phyloP scores from a whole-genome alignment of 345 rosid genomes.

The Eucalyptus camaldulensis region DNA sequence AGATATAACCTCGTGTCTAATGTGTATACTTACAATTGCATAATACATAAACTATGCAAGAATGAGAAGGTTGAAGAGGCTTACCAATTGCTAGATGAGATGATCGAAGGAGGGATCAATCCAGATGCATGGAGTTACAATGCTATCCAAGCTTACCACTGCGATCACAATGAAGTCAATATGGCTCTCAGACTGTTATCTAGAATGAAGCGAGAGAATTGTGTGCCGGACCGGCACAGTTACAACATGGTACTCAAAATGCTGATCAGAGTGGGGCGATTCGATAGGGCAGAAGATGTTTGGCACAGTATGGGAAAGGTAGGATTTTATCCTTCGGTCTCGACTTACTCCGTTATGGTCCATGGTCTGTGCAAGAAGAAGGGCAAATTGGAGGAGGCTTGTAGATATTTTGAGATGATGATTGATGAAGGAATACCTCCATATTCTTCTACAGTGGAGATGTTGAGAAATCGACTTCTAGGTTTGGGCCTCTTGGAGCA shows the following conservation, averaged over 20 bases:
- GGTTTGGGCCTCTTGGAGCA: slow-evolving; percentile 48
- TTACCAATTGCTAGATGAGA: slow-evolving; percentile 54
- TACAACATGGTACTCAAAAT: slow-evolving; percentile 78
- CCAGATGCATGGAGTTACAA: slow-evolving; percentile 89
- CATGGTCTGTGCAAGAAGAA: slow-evolving; percentile 73
- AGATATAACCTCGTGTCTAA: slow-evolving; percentile 55
- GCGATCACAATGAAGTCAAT: slow-evolving; percentile 69
- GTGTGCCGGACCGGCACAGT: slow-evolving; percentile 54
- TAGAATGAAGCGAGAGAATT: slow-evolving; percentile 44
- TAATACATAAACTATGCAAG: slow-evolving; percentile 63
- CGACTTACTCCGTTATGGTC: slow-evolving; percentile 74
- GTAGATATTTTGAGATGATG: slow-evolving; percentile 87
- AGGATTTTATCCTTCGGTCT: slow-evolving; percentile 65
- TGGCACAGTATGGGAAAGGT: slow-evolving; percentile 68
- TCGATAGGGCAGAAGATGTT: slow-evolving; percentile 50
- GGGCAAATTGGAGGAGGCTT: slow-evolving; percentile 70
- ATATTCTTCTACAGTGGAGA: slow-evolving; percentile 55
- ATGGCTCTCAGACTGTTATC: slow-evolving; percentile 49
- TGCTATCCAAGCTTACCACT: slow-evolving; percentile 59
- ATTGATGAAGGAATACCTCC: slow-evolving; percentile 87
- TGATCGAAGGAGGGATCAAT: slow-evolving; percentile 32
- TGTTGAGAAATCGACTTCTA: slow-evolving; percentile 54
- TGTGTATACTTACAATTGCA: slow-evolving; percentile 68
- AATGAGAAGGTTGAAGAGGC: slow-evolving; percentile 61
- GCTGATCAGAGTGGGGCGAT: slow-evolving; percentile 60